A percentile compares a stretch with the other conserved stretches of the same genome.
Evolutionary conservation across 164 flowering plant genomes (phyloP).

Genomic region (Aristolochia californica): DNA sequence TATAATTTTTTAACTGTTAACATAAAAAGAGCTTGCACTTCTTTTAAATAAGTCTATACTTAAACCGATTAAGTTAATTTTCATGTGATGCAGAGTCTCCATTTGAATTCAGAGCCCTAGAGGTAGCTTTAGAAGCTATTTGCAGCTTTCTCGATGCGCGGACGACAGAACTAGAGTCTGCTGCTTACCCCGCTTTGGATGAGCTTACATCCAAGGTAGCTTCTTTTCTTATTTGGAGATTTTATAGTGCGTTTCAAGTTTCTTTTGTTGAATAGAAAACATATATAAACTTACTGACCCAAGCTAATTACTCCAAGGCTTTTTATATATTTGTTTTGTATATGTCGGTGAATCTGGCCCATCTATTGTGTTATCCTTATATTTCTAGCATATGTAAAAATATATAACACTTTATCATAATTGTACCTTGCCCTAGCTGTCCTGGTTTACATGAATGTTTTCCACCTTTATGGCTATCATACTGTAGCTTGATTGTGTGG

Average conservation of each 20-base stretch:
- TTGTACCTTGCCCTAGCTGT: no score
- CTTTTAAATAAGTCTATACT: not conserved
- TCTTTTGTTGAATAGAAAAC: not conserved
- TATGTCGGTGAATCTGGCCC: no score
- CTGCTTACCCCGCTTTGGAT: slow-evolving; percentile 91
- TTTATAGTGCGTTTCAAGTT: no score
- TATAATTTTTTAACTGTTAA: not conserved
- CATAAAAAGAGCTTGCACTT: not conserved
- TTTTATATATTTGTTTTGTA: no score
- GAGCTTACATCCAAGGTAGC: slow-evolving; percentile 82
- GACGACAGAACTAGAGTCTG: slow-evolving; percentile 77
- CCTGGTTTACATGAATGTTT: no score
- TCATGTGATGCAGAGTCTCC: slow-evolving; percentile 62
- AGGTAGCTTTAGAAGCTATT: slow-evolving; percentile 88
- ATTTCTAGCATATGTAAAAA: no score
- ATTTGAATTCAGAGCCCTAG: slow-evolving; percentile 90
- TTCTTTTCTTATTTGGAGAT: not conserved
- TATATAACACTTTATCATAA: no score
- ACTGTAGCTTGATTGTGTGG: no score
- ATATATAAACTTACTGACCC: not conserved
- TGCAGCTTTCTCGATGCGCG: slow-evolving; percentile 93
- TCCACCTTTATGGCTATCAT: no score
- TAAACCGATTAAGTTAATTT: not conserved
- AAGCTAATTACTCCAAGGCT: no score
- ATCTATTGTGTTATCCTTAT: no score